Evolutionary conservation across 306 rosid genomes (phyloP), one percentile per base, ranked within the genome.

Genomic region (Luffa acutangula): DNA sequence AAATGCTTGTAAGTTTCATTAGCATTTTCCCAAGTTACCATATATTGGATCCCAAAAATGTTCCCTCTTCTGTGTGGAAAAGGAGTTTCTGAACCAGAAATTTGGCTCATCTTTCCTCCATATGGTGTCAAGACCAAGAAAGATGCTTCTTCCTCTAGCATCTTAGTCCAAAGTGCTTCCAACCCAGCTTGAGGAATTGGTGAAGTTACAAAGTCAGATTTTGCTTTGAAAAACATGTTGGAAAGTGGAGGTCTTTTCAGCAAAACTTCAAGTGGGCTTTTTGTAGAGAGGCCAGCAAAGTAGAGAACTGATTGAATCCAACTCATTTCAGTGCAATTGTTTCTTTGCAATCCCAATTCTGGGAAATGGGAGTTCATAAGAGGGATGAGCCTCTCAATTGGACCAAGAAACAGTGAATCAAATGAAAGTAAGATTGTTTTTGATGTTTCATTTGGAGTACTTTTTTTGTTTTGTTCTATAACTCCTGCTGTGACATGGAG

Each of bases 31-130:
- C 96, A 92, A 2, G 59, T 67, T 8, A 80, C 46, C 34, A 88
- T 2, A 77, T 88, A 89, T 84, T 88, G 91, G 39, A 93, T 82
- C 60, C 84, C 85, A 82, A 78, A 89, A 0, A 91, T 80, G 17
- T 85, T 89, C 51, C 94, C 96, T 21, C 77, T 84, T 78, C 96
- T 86, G 56, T 91, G 94, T 46, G 97, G 97, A 76, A 93, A 91
- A 18, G 96, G 91, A 17, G 31, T 89, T 64, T 82, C 88, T 1
- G 89, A 82, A 53, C 85, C 88, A 0, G 89, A 64, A 31, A 93
- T 86, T 14, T 82, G 80, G 78, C 76, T 82, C 96, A 87, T 89
- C 80, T 71, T 86, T 36, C 91, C 93, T 0, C 97, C 97, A 41
- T 93, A 93, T 1, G 93, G 96, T 56, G 76, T 89, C 81, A 87